Evolutionary conservation across 371 early-diverging fungal genomes (phyloP).

Genomic region (Apophysomyces variabilis): DNA sequence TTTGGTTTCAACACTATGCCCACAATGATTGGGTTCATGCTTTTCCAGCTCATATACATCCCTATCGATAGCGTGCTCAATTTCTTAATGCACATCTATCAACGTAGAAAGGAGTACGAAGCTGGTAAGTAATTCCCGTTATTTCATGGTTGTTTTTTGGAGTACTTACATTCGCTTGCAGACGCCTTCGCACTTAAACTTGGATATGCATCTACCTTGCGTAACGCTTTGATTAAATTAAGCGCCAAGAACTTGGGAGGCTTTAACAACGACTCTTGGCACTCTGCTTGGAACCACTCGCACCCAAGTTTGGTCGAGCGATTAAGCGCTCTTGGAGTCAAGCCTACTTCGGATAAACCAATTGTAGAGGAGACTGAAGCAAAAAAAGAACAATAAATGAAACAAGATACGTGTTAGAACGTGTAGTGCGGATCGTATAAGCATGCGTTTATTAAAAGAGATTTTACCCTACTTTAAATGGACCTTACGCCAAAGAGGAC

Average conservation of each 20-base stretch:
- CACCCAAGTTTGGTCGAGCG: conserved; percentile 97
- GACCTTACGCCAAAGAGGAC: no score
- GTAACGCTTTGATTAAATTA: conserved; percentile 87
- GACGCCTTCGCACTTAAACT: conserved; percentile 92
- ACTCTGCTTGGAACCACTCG: conserved; percentile 92
- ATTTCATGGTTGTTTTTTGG: neutral
- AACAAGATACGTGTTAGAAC: no score
- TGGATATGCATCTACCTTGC: conserved; percentile 82
- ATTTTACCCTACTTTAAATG: no score
- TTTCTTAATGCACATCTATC: conserved; percentile 82
- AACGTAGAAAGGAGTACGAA: conserved; percentile 92
- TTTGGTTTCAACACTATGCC: conserved; percentile 87
- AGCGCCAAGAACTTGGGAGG: conserved; percentile 91
- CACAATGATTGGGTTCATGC: conserved; percentile 83
- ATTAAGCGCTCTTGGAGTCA: conserved; percentile 68
- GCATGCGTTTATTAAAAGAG: no score
- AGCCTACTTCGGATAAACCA: conserved; percentile 47
- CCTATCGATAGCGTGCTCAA: conserved; percentile 81
- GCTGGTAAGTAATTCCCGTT: conserved; percentile 57
- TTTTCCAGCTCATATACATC: conserved; percentile 82
- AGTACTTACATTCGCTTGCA: conserved; percentile 14
- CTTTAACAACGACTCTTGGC: conserved; percentile 88
- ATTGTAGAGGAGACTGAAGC: conserved; percentile 32
- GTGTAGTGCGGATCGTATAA: no score
- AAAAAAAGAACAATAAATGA: conserved; percentile 26